These are phyloP conservation scores for Syzygium syzygioides DNA, from an alignment of 441 rosid genomes.

Conservation along the genomic window DNA sequence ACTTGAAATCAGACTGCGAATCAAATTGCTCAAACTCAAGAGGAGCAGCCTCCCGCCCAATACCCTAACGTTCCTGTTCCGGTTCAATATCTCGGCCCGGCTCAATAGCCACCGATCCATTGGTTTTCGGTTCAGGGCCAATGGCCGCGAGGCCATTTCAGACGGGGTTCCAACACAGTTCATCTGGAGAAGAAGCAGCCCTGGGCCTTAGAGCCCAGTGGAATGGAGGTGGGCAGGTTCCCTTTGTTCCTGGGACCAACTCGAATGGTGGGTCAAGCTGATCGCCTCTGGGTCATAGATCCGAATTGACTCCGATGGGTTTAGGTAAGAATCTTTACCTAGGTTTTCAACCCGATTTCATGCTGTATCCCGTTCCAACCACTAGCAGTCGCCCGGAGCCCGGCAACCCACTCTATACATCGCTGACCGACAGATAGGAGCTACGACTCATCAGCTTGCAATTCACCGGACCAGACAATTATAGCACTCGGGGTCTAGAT, in stretches of 20 bases:
- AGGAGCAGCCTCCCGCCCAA: too few relatives aligned
- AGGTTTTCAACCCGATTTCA: not conserved
- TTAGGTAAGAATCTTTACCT: not conserved
- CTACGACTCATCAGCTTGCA: too few relatives aligned
- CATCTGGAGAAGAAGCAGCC: not conserved
- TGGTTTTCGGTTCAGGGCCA: not conserved
- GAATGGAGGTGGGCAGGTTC: not conserved
- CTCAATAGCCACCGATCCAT: not conserved
- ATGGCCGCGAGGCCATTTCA: not conserved
- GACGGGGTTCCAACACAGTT: too few relatives aligned
- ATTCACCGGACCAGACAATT: too few relatives aligned
- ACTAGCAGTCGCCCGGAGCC: too few relatives aligned
- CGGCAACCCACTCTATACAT: too few relatives aligned
- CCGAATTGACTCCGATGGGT: not conserved
- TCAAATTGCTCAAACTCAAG: not conserved
- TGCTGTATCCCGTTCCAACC: not conserved
- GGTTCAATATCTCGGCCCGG: too few relatives aligned
- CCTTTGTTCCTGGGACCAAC: too few relatives aligned
- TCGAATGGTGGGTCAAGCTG: not conserved
- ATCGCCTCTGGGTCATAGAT: not conserved
- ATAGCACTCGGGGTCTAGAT: too few relatives aligned
- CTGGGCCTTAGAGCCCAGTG: too few relatives aligned
- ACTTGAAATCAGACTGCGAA: not conserved
- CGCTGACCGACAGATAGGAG: too few relatives aligned
- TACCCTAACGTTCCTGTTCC: too few relatives aligned